Evolutionary conservation across 305 asterid species (phyloP).

Genomic region (Fraxinus nigra): DNA sequence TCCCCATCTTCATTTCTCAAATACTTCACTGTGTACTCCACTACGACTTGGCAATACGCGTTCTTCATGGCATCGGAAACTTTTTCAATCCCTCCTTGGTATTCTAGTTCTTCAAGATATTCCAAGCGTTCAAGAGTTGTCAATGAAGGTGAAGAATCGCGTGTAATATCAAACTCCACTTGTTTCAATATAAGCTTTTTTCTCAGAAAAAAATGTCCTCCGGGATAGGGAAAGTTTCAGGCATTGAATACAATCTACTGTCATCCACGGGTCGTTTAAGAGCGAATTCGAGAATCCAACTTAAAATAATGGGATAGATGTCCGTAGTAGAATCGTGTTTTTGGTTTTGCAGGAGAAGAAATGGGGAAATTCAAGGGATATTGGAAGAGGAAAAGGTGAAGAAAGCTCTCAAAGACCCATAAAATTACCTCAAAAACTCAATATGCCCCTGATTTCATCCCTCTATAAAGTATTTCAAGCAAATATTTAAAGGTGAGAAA

Average conservation of each 20-base stretch:
- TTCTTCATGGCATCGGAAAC: conserved; percentile 46
- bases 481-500: too few relatives aligned
- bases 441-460: too few relatives aligned
- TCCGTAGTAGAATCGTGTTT: conserved; percentile 44
- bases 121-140: conserved; percentile 48
- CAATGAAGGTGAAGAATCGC: conserved; percentile 36
- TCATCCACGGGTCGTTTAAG: conserved; percentile 58
- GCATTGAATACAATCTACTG: conserved; percentile 31
- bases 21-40: conserved; percentile 53
- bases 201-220: conserved; percentile 27
- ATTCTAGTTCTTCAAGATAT: conserved; percentile 52
- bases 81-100: conserved; percentile 25
- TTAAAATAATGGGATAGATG: conserved; percentile 44
- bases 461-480: too few relatives aligned
- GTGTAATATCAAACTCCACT: conserved; percentile 40
- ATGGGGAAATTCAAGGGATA: neutral
- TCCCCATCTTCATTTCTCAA: conserved; percentile 19
- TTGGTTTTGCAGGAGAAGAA: neutral
- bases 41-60: conserved; percentile 75
- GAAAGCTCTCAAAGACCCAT: too few relatives aligned
- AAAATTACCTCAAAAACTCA: too few relatives aligned
- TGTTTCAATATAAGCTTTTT: conserved; percentile 43
- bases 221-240: conserved; percentile 46
- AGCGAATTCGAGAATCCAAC: conserved; percentile 63
- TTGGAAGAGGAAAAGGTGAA: neutral